Percentiles rank a stretch among this genome's conserved stretches.
Evolutionary conservation across 2,329 filamentous ascomycete genomes (phyloP).

Genomic region (Cercospora canescens): DNA sequence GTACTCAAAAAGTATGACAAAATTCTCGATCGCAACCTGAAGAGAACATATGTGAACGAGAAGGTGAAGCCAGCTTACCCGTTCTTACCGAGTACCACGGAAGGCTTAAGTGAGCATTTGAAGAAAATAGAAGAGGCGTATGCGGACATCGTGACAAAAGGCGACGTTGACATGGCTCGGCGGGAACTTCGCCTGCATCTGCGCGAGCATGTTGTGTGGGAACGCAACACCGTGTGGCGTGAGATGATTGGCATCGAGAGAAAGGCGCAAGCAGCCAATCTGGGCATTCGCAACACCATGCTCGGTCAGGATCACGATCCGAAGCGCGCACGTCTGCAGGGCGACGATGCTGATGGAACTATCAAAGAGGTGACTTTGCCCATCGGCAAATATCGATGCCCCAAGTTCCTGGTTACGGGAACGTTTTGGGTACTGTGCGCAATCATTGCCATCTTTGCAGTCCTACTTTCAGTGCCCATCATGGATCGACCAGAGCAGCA

Average conservation of each 20-base stretch:
- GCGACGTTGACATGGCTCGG: conserved; percentile 73
- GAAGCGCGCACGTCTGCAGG: conserved; percentile 71
- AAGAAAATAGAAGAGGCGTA: conserved; percentile 75
- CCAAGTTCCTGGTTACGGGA: conserved; percentile 79
- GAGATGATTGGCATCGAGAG: conserved; percentile 98
- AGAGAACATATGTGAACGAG: conserved; percentile 71
- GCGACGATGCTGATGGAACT: conserved; percentile 70
- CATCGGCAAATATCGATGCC: conserved; percentile 72
- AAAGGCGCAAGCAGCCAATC: conserved; percentile 88
- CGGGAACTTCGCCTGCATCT: conserved; percentile 87
- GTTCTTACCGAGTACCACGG: conserved; percentile 73
- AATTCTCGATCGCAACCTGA: conserved; percentile 80
- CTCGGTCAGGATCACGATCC: conserved; percentile 73
- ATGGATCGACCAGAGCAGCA: conserved; percentile 89
- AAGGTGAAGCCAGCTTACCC: conserved; percentile 77
- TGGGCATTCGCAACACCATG: conserved; percentile 75
- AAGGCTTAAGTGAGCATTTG: conserved; percentile 70
- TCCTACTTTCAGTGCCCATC: conserved; percentile 74
- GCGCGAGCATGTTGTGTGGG: conserved; percentile 97
- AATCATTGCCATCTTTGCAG: conserved; percentile 71
- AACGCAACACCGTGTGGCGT: conserved; percentile 97
- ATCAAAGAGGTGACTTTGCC: conserved; percentile 76
- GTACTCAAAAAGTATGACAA: conserved; percentile 99
- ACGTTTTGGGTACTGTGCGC: conserved; percentile 75
- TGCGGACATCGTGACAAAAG: conserved; percentile 76